Conservation (phyloP, 805 yeast genomes). For the Cyberlindnera euphorbiiphila region DNA sequence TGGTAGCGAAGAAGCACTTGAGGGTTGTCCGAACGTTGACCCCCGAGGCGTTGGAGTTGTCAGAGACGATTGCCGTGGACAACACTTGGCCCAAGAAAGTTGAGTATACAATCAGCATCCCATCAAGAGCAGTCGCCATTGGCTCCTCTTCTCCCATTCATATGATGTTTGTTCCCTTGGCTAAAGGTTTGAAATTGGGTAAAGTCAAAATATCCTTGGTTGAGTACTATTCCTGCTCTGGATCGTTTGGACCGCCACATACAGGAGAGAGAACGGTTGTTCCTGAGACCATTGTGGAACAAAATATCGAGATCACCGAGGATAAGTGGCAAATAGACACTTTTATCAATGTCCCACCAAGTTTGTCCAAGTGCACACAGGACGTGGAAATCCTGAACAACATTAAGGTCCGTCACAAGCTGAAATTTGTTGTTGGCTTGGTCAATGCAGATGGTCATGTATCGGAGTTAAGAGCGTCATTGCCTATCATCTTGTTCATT, state of each 20-base stretch:
- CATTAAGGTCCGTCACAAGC: slow-evolving; percentile 82
- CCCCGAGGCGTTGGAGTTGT: slow-evolving; percentile 79
- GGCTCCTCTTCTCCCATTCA: slow-evolving; percentile 75
- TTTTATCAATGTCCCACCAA: slow-evolving; percentile 61
- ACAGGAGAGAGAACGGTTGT: slow-evolving; percentile 60
- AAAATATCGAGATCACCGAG: slow-evolving; percentile 29
- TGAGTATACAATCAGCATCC: slow-evolving; percentile 83
- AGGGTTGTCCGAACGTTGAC: slow-evolving; percentile 84
- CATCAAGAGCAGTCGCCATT: slow-evolving; percentile 84
- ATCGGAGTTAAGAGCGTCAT: slow-evolving; percentile 85
- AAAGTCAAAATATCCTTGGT: slow-evolving; percentile 62
- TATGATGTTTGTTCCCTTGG: slow-evolving; percentile 69
- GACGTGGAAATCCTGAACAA: slow-evolving; percentile 71
- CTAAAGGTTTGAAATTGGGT: slow-evolving; percentile 78
- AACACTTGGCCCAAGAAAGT: slow-evolving; percentile 95
- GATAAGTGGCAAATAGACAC: slow-evolving; percentile 76
- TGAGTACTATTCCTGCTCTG: slow-evolving; percentile 63
- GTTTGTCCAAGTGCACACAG: slow-evolving; percentile 74
- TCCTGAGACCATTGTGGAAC: slow-evolving; percentile 41
- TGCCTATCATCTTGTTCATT: slow-evolving; percentile 75
- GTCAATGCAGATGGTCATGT: slow-evolving; percentile 89
- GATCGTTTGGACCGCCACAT: slow-evolving; percentile 53
- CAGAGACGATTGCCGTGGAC: slow-evolving; percentile 91
- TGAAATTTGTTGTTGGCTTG: slow-evolving; percentile 75
- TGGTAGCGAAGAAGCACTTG: slow-evolving; percentile 65